A percentile compares a stretch with the other conserved stretches of the same genome.
These are phyloP conservation scores for Colletotrichum tamarilloi DNA, from an alignment of 2,329 filamentous ascomycete genomes.

Conservation along the genomic window DNA sequence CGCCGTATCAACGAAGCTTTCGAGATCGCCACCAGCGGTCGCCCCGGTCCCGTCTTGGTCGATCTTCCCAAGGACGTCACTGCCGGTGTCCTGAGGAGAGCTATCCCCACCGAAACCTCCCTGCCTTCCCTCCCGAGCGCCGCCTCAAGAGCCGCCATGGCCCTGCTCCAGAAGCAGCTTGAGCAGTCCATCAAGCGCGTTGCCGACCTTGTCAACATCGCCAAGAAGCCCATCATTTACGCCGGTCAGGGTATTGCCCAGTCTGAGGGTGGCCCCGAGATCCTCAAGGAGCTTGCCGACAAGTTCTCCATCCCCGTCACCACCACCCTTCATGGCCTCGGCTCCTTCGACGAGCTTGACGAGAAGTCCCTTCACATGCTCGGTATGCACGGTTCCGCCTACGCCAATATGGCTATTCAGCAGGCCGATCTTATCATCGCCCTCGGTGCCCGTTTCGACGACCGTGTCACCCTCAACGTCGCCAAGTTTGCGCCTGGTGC, in stretches of 20 bases:
- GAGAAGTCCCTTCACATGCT: constrained; percentile 97
- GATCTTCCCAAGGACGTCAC: constrained; percentile 98
- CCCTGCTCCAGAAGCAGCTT: constrained; percentile 78
- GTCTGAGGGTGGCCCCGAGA: constrained; percentile 79
- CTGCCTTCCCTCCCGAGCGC: constrained; percentile 87
- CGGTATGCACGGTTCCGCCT: constrained; percentile 97
- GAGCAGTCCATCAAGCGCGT: constrained; percentile 79
- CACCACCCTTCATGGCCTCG: constrained; percentile 93
- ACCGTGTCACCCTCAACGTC: constrained; percentile 88
- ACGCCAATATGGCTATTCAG: constrained; percentile 98
- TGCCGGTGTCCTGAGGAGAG: constrained; percentile 81
- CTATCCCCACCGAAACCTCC: constrained; percentile 81
- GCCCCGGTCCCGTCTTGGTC: constrained; percentile 93
- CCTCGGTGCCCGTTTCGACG: constrained; percentile 93
- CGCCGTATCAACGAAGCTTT: constrained; percentile 97
- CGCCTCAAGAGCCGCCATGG: constrained; percentile 83
- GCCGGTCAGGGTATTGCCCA: constrained; percentile 91
- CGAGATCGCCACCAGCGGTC: constrained; percentile 94
- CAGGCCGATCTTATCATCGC: constrained; percentile 96
- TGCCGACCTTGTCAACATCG: constrained; percentile 83
- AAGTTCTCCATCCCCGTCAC: constrained; percentile 94
- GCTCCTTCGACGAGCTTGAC: constrained; percentile 92
- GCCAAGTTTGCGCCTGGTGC: constrained; percentile 90
- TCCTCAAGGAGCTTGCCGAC: constrained; percentile 88
- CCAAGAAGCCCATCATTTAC: constrained; percentile 96